These are phyloP conservation scores for Solanum sejunctum DNA, from an alignment of 257 asterid species.

Conservation along the genomic window DNA sequence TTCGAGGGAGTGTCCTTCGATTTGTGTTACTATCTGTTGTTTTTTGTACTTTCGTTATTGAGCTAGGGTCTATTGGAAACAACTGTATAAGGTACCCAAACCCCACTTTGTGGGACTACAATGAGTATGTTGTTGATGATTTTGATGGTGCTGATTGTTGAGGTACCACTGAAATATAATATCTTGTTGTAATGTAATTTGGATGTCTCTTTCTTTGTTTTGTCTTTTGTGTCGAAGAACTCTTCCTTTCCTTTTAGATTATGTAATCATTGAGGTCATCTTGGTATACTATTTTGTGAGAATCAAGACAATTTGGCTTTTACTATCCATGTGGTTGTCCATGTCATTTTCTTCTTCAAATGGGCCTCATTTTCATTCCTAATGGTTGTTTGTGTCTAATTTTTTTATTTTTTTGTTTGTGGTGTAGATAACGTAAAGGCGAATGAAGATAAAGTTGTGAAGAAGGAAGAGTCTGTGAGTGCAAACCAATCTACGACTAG, in stretches of 20 bases:
- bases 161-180: neutral
- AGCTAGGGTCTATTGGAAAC: neutral
- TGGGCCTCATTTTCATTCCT: neutral
- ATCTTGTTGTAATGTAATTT: neutral
- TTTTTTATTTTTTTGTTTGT: slow-evolving; percentile 1
- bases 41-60: neutral
- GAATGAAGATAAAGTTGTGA: slow-evolving; percentile 16
- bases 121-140: neutral
- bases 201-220: neutral
- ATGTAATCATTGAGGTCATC: slow-evolving; percentile 5
- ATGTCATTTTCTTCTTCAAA: slow-evolving; percentile 1
- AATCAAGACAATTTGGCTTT: slow-evolving; percentile 7
- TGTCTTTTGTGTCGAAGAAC: neutral
- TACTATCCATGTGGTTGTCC: neutral
- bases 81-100: neutral
- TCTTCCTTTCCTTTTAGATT: neutral
- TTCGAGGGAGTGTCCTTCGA: neutral
- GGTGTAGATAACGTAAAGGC: slow-evolving; percentile 21
- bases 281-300: neutral
- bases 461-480: slow-evolving; percentile 18
- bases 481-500: slow-evolving; percentile 15
- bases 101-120: neutral
- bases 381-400: neutral
- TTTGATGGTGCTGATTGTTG: neutral
- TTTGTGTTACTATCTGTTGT: neutral